Percentiles rank a stretch among this genome's conserved stretches.
These are phyloP conservation scores for Craspedostauros australis DNA, from an alignment of 108 stramenopile genomes.

Conservation along the genomic window DNA sequence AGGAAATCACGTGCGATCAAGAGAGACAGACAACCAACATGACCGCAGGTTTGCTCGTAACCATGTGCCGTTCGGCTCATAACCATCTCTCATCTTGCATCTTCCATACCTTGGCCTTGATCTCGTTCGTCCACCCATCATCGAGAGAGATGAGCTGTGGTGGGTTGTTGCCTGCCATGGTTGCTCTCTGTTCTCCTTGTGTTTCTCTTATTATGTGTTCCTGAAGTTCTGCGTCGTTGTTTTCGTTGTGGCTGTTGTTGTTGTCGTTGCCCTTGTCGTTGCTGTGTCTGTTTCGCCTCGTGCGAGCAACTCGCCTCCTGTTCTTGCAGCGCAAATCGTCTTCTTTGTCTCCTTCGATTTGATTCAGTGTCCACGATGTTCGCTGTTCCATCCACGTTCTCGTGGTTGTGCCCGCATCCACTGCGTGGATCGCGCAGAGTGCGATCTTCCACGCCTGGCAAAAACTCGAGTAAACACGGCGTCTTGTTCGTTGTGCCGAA, in stretches of 20 bases:
- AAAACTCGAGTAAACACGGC: too few species aligned
- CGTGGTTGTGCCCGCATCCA: too few species aligned
- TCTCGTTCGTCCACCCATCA: slow-evolving; percentile 92
- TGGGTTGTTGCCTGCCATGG: slow-evolving; percentile 1
- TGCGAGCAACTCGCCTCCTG: too few species aligned
- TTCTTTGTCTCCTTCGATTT: too few species aligned
- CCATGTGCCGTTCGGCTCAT: not conserved
- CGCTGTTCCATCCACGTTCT: too few species aligned
- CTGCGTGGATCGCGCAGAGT: too few species aligned
- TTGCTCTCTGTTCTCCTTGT: not conserved
- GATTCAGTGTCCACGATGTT: too few species aligned
- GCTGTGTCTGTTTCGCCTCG: too few species aligned
- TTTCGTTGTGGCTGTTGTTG: not conserved
- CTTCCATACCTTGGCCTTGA: slow-evolving; percentile 84
- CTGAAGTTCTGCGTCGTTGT: slow-evolving; percentile 12
- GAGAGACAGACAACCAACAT: not conserved
- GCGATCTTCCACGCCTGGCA: too few species aligned
- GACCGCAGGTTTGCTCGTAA: not conserved
- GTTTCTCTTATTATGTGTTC: not conserved
- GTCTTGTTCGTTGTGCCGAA: too few species aligned
- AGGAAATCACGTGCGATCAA: too few species aligned
- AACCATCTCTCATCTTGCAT: not conserved
- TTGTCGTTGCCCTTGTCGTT: not conserved
- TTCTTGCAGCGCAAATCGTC: too few species aligned
- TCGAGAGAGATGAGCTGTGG: slow-evolving; percentile 66